A percentile compares a stretch with the other conserved stretches of the same genome.
phyloP scores from a whole-genome alignment of 2,329 filamentous ascomycete species.

The Epichloe sp. region DNA sequence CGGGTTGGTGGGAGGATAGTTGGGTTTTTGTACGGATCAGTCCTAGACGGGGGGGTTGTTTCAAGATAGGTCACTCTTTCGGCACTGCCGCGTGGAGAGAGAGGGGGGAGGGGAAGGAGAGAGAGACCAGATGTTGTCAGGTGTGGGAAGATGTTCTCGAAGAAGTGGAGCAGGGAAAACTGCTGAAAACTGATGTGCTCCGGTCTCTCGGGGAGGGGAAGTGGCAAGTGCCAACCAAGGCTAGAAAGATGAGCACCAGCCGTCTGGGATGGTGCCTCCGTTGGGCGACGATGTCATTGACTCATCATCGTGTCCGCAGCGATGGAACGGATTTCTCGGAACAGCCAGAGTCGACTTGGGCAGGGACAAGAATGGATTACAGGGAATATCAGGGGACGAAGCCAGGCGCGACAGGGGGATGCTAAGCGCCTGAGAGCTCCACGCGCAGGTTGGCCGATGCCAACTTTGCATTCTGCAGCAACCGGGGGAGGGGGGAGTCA shows the following conservation, averaged over 20 bases:
- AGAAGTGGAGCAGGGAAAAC: conserved; percentile 14
- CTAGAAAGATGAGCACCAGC: too few relatives aligned
- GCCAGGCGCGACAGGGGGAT: background rate
- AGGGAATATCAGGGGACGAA: background rate
- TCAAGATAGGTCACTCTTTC: background rate
- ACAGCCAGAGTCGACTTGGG: too few relatives aligned
- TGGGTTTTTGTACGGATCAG: conserved; percentile 2
- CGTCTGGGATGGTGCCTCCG: background rate
- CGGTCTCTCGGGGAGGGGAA: too few relatives aligned
- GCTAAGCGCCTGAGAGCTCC: background rate
- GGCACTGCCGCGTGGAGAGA: conserved; percentile 5
- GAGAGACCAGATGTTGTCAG: conserved; percentile 7
- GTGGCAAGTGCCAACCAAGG: too few relatives aligned
- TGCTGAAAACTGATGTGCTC: background rate
- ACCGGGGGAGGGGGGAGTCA: background rate
- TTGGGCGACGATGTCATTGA: background rate
- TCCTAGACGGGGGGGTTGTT: background rate
- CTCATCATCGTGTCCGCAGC: background rate
- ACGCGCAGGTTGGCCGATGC: too few relatives aligned
- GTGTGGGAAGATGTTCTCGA: conserved; percentile 18
- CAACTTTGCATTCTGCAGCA: background rate
- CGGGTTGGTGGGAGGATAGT: background rate
- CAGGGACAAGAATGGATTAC: background rate
- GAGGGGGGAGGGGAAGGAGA: background rate
- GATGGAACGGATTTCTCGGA: too few relatives aligned